Evolutionary conservation across 768 basidiomycete species (phyloP).

Genomic region (Kockovaella imperatae): DNA sequence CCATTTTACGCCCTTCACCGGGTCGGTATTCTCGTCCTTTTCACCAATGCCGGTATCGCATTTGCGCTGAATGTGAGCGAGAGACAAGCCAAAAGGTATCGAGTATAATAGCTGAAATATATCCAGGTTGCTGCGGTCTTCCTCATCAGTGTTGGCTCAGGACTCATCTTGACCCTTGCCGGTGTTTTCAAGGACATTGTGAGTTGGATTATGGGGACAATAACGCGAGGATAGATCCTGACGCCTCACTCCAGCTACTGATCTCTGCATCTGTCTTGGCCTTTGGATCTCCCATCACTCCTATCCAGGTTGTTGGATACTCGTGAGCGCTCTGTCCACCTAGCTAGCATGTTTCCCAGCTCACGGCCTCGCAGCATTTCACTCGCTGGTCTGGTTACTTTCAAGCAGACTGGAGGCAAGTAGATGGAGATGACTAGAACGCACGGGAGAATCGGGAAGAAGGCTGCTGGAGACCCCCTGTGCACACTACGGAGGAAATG

Average conservation of each 20-base stretch:
- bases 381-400: conserved; percentile 70
- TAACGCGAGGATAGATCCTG: background rate
- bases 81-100: background rate
- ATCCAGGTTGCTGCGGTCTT: conserved; percentile 75
- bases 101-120: background rate
- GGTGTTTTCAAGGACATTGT: conserved; percentile 76
- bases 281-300: conserved; percentile 71
- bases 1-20: conserved; percentile 69
- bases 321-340: conserved; percentile 16
- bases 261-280: conserved; percentile 83
- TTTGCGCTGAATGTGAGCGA: conserved; percentile 66
- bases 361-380: conserved; percentile 64
- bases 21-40: conserved; percentile 62
- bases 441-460: background rate
- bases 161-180: conserved; percentile 77
- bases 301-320: conserved; percentile 72
- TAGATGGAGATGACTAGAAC: conserved; percentile 8
- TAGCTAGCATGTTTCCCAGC: background rate
- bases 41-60: conserved; percentile 78
- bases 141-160: conserved; percentile 74
- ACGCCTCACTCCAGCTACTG: conserved; percentile 51
- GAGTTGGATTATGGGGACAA: conserved; percentile 5
- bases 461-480: too few species aligned
- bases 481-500: too few species aligned
- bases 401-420: conserved; percentile 56